Conservation (phyloP, 2,329 filamentous ascomycete species). For the Trichophyton simii region DNA sequence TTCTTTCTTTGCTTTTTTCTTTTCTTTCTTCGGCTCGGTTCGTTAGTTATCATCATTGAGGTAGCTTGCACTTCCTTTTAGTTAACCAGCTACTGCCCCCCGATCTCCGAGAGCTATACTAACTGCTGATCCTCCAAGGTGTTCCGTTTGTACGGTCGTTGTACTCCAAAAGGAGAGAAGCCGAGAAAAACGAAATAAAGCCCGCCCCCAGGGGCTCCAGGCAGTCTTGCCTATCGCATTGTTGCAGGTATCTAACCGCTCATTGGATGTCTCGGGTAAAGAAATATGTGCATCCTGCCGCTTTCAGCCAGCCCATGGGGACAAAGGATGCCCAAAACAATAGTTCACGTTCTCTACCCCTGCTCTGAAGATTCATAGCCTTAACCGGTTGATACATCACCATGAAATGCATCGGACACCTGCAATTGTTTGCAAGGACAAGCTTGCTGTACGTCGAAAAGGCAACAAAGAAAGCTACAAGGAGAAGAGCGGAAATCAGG, state of each 20-base stretch:
- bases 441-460: background rate
- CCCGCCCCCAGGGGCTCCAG: background rate
- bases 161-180: conserved; percentile 11
- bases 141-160: conserved; percentile 15
- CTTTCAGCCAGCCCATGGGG: conserved; percentile 16
- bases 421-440: conserved; percentile 16
- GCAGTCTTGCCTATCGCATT: conserved; percentile 20
- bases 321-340: conserved; percentile 26
- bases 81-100: background rate
- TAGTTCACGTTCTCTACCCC: conserved; percentile 11
- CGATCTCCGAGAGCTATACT: background rate
- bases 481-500: background rate
- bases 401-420: conserved; percentile 9
- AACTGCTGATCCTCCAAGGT: background rate
- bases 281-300: conserved; percentile 20
- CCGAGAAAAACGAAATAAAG: background rate
- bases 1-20: background rate
- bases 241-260: conserved; percentile 18
- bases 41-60: background rate
- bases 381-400: background rate
- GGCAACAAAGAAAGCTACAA: conserved; percentile 13
- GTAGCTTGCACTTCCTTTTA: too few relatives aligned
- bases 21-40: background rate
- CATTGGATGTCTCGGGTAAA: conserved; percentile 18
- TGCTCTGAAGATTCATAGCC: background rate